These are phyloP conservation scores for Sicyos edulis DNA, from an alignment of 306 rosid species.

Conservation along the genomic window DNA sequence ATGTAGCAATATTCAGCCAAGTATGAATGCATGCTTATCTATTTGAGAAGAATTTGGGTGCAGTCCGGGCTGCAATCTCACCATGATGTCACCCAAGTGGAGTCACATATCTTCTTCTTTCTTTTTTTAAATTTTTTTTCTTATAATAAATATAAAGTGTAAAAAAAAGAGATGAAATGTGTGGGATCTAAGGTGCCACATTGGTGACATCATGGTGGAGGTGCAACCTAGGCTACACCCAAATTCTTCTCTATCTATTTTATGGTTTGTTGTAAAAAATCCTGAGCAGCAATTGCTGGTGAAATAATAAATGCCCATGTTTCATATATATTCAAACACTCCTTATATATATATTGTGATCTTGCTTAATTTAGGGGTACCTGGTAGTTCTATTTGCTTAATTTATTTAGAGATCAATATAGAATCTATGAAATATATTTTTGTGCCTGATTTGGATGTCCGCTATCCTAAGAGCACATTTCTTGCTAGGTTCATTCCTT, in stretches of 20 bases:
- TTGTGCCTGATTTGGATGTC: slow-evolving; percentile 29
- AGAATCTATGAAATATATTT: slow-evolving; percentile 24
- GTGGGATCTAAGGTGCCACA: too few relatives aligned
- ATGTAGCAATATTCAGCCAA: background rate
- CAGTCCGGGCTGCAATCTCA: too few relatives aligned
- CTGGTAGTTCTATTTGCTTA: background rate
- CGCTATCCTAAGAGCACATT: slow-evolving; percentile 30
- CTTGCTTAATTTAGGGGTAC: slow-evolving; percentile 1
- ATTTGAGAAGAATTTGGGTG: too few relatives aligned
- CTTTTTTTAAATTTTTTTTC: too few relatives aligned
- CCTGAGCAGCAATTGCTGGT: background rate
- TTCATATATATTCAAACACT: background rate
- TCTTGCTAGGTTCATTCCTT: slow-evolving; percentile 30
- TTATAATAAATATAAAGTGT: too few relatives aligned
- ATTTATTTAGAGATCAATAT: background rate
- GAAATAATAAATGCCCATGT: background rate
- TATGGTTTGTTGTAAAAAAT: background rate
- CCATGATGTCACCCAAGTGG: too few relatives aligned
- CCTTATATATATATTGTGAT: background rate
- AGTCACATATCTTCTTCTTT: too few relatives aligned
- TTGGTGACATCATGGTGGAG: too few relatives aligned
- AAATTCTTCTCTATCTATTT: background rate
- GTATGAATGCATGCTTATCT: background rate
- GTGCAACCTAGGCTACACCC: too few relatives aligned
- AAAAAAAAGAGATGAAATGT: too few relatives aligned